Evolutionary conservation across 2,329 filamentous ascomycete species (phyloP).

Genomic region (Claviceps africana): DNA sequence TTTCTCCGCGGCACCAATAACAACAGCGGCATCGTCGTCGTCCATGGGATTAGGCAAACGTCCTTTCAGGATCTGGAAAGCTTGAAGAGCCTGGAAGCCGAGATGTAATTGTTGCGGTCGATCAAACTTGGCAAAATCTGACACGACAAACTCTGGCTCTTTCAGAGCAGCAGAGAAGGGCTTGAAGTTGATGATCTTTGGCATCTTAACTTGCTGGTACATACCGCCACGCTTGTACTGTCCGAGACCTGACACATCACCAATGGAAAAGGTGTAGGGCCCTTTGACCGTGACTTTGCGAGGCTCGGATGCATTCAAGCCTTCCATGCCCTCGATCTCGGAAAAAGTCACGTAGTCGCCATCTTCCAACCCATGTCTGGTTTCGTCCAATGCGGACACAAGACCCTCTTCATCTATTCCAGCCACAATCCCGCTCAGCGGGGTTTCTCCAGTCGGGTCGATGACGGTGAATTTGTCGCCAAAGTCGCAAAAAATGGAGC

Average conservation of each 20-base stretch:
- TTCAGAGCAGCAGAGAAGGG: constrained; percentile 62
- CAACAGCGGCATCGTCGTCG: constrained; percentile 65
- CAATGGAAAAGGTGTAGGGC: constrained; percentile 94
- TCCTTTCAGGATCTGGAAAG: constrained; percentile 63
- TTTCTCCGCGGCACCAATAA: constrained; percentile 60
- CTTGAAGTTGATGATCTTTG: constrained; percentile 83
- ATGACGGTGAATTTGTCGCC: constrained; percentile 84
- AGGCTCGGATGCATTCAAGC: constrained; percentile 67
- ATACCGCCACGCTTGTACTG: constrained; percentile 79
- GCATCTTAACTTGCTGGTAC: constrained; percentile 97
- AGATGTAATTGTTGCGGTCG: constrained; percentile 83
- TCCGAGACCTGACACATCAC: constrained; percentile 76
- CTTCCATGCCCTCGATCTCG: constrained; percentile 86
- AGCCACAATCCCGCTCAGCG: constrained; percentile 76
- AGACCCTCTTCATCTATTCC: constrained; percentile 79
- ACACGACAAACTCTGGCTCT: constrained; percentile 78
- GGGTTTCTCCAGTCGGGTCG: constrained; percentile 81
- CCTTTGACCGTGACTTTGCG: constrained; percentile 88
- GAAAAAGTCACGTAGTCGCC: constrained; percentile 93
- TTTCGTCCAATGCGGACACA: constrained; percentile 88
- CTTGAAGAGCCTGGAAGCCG: constrained; percentile 83
- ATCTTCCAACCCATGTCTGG: constrained; percentile 86
- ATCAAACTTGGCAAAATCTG: constrained; percentile 96
- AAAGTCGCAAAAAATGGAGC: constrained; percentile 93
- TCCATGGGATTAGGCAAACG: constrained; percentile 73